Conservation (phyloP, 345 rosid genomes). For the Pistacia atlantica region DNA sequence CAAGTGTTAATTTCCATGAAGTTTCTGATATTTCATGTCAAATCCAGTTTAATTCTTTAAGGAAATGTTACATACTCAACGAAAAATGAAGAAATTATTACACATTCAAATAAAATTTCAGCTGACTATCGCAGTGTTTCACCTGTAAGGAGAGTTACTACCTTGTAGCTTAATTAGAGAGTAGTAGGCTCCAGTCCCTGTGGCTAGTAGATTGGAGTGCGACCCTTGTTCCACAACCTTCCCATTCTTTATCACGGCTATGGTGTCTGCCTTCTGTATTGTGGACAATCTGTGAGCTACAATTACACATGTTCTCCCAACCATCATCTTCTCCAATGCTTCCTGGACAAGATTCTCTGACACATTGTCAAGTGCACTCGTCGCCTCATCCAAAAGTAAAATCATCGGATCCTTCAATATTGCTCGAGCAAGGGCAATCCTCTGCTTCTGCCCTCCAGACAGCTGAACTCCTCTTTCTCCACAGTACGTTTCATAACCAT, state of each 20-base stretch:
- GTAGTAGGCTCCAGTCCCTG: constrained; percentile 34
- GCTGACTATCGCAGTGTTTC: background rate
- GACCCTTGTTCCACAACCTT: constrained; percentile 45
- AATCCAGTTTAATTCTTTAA: background rate
- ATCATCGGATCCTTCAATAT: constrained; percentile 38
- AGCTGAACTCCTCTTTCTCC: constrained; percentile 48
- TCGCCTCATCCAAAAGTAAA: constrained; percentile 44
- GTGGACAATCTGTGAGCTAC: constrained; percentile 50
- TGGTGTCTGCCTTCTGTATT: constrained; percentile 36
- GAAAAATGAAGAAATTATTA: background rate
- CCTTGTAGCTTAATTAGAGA: constrained; percentile 40
- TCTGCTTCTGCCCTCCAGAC: constrained; percentile 56
- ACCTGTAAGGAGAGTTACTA: constrained; percentile 23
- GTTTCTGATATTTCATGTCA: background rate
- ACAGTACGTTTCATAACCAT: constrained; percentile 38
- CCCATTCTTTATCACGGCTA: constrained; percentile 44
- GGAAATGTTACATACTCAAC: background rate
- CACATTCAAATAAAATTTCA: background rate
- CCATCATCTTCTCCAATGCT: constrained; percentile 49
- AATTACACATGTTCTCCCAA: constrained; percentile 37
- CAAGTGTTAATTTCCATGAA: background rate
- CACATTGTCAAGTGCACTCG: constrained; percentile 42
- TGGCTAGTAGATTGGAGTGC: constrained; percentile 29
- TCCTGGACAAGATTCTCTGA: constrained; percentile 45
- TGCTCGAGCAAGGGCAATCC: constrained; percentile 46